Conservation (phyloP, 495 filamentous ascomycete genomes). For the Lasiosphaeria ovina region DNA sequence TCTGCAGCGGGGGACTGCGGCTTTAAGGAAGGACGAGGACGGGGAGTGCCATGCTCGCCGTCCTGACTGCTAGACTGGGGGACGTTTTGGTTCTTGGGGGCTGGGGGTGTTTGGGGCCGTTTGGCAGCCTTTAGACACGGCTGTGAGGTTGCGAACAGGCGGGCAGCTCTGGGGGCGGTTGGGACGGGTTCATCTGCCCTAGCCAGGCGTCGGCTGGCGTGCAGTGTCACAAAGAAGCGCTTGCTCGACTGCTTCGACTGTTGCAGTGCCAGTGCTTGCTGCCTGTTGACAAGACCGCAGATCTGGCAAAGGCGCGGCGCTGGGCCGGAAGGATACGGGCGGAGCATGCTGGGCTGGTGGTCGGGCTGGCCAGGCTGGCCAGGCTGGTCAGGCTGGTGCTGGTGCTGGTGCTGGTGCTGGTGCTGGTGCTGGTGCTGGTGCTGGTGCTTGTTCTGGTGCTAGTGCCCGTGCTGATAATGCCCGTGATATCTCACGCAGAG, state of each 20-base stretch:
- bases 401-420: no score
- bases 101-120: conserved; percentile 2
- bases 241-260: conserved; percentile 18
- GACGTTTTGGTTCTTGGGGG: conserved; percentile 7
- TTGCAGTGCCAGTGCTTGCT: conserved; percentile 2
- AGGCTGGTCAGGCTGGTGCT: no score
- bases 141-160: conserved; percentile 25
- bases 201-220: conserved; percentile 18
- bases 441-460: no score
- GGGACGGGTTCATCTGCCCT: conserved; percentile 15
- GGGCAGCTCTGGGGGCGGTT: conserved; percentile 18
- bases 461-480: no score
- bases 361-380: neutral
- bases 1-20: neutral
- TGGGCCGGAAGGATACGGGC: conserved; percentile 17
- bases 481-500: no score
- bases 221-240: conserved; percentile 22
- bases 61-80: conserved; percentile 6
- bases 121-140: conserved; percentile 17
- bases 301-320: conserved; percentile 26
- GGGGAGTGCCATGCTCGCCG: no score
- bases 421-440: no score
- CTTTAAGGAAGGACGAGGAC: neutral
- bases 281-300: conserved; percentile 25
- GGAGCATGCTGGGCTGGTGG: conserved; percentile 22